Evolutionary conservation across 352 stramenopile species (phyloP), one percentile per base, ranked within the genome.

Genomic region (Globisporangium heterothallicum): DNA sequence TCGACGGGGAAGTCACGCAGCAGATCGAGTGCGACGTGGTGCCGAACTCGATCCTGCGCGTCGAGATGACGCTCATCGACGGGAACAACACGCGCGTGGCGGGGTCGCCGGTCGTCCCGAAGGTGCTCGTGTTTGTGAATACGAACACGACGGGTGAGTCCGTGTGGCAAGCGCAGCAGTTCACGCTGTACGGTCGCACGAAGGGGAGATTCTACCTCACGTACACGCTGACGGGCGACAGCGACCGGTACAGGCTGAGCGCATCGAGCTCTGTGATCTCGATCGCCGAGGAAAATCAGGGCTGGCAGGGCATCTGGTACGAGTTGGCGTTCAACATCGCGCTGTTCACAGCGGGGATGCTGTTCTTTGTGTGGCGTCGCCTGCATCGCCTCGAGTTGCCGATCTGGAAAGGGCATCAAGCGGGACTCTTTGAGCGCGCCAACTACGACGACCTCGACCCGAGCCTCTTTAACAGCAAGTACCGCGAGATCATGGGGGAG

Each of bases 221-320:
- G 41, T 89, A 84, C 58, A 27, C 48, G 6, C 61, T 87, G 49
- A 42, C 57, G 0, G 60, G 58, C 4, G 70, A 78, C 26, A 44
- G 54, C 0, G 68, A 73, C 6, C 48, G 49, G 26, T 89, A 86
- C 56, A 60, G 42, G 19, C 68, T 86, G 44, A 72, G 70, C 24
- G 68, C 78, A 0, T 44, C 58, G 4, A 78, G 63, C 58, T 81
- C 75, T 0, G 77, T 89, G 3, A 59, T 92, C 18, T 59, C 77
- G 0, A 68, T 90, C 25, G 65, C 64, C 8, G 59, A 70, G 8
- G 64, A 68, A n/a, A 64, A 61, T 2, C 53, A 67, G 25, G 75
- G 74, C 2, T 92, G 78, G 78, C 59, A 84, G 26, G 82, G 77
- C 5, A 85, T 90, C 49, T 76, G 66, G 68, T 77, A 75, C 50